Conservation (phyloP, 2,329 filamentous ascomycete species). For the Periconia digitata region DNA sequence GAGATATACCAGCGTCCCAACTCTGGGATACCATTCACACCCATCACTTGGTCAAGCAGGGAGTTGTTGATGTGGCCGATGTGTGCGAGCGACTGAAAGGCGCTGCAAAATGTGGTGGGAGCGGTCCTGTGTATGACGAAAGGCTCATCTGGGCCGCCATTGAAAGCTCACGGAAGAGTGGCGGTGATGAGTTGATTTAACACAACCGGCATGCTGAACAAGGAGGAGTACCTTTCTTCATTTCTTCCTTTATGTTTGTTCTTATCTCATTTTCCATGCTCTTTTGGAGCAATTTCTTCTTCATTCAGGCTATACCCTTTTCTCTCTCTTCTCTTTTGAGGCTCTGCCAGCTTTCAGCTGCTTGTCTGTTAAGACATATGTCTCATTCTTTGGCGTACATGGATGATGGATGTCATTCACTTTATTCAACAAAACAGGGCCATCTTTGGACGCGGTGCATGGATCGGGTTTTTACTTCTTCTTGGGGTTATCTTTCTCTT, state of each 20-base stretch:
- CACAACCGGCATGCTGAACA: not conserved
- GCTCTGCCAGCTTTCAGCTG: not conserved
- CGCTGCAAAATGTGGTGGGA: slow-evolving; percentile 78
- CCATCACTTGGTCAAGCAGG: slow-evolving; percentile 74
- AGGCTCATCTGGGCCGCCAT: slow-evolving; percentile 72
- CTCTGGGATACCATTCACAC: slow-evolving; percentile 89
- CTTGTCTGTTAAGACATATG: no score
- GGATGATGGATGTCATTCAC: no score
- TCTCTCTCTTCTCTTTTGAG: not conserved
- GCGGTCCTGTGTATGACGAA: slow-evolving; percentile 84
- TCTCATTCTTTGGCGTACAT: no score
- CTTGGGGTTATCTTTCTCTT: no score
- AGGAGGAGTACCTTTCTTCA: not conserved
- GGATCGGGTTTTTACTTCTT: no score
- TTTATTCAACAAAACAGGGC: no score
- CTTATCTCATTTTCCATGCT: not conserved
- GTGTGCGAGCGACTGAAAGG: slow-evolving; percentile 79
- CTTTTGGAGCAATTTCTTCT: not conserved
- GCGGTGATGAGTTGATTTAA: slow-evolving; percentile 75
- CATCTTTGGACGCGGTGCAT: no score
- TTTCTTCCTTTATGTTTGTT: not conserved
- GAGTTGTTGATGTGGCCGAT: slow-evolving; percentile 77
- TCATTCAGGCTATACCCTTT: not conserved
- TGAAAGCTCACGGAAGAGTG: slow-evolving; percentile 73
- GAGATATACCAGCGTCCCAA: slow-evolving; percentile 44